Base-by-base conservation (phyloP, 805 yeast genomes). In the Candida patagonica region DNA sequence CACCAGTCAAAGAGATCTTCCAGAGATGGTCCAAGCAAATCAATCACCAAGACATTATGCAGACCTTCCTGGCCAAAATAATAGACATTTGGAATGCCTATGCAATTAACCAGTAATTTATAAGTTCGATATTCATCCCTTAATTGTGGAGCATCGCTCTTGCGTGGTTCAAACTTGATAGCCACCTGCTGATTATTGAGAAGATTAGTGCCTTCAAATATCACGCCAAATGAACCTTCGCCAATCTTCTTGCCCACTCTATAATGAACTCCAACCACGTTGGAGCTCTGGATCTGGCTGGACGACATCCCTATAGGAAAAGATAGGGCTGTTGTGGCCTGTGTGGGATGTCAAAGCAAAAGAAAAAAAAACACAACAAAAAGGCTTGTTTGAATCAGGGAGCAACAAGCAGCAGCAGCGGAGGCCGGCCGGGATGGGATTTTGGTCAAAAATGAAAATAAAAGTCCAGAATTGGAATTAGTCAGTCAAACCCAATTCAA, bases 1-100 rank as follows among this genome's bases (percentile, higher is more conserved):
- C 98, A 92, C 97, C 97, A 92, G 59, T 92, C 98, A 61, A 92
- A 92, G 49, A 92, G 67, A 62, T 92, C 98, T 60, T 92, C 98
- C 47, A 92, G 69, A 1, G 95, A 82, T 7, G 98, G 98, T 9
- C 98, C 98, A 53, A 92, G 70, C 33, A 92, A 70, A 59, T 92
- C 98, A 52, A 92, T 92, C 27, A 92, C 95, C 48, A 92, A 68
- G 38, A 92, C 87, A 61, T 89, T 88, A 67, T 92, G 97, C 44
- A 92, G 74, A 24, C 98, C 97, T 64, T 92, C 98, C 59, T 92
- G 97, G 44, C 98, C 98, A 61, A 89, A 89, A 60, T 87, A 92
- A 65, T 92, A 92, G n/a, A 95, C 97, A 54, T 80, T 78, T 38
- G 98, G 98, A 39, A 92, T 80, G 35, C 97, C 97, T 32, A 68